Percentiles rank a stretch among this genome's conserved stretches.
These are phyloP conservation scores for Ogataea nakhonphanomensis DNA, from an alignment of 805 yeast species.

Conservation along the genomic window DNA sequence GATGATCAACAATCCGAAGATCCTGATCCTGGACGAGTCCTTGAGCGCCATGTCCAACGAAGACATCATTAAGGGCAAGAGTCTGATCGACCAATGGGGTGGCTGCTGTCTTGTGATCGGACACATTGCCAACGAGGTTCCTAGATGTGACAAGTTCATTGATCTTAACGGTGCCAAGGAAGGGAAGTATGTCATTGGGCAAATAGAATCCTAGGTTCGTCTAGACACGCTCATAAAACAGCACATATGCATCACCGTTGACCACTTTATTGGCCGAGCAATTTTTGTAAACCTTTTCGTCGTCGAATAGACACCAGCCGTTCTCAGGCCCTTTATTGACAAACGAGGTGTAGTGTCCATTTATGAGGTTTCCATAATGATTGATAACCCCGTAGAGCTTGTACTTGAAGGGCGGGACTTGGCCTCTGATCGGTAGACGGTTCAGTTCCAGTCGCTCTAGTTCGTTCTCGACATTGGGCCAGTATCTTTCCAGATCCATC, in stretches of 20 bases:
- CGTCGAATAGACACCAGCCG: conserved; percentile 85
- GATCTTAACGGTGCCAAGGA: conserved; percentile 33
- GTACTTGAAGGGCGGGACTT: conserved; percentile 75
- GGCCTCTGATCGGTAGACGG: conserved; percentile 63
- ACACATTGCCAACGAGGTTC: conserved; percentile 79
- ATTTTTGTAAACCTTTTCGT: conserved; percentile 57
- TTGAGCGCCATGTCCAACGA: conserved; percentile 82
- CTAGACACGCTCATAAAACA: conserved; percentile 60
- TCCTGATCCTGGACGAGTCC: conserved; percentile 87
- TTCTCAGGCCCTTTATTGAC: conserved; percentile 57
- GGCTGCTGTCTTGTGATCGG: conserved; percentile 80
- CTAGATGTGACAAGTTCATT: conserved; percentile 56
- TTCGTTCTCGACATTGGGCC: conserved; percentile 53
- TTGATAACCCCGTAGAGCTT: conserved; percentile 76
- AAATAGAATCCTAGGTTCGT: conserved; percentile 3
- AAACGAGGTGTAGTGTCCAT: conserved; percentile 87
- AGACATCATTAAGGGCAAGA: conserved; percentile 53
- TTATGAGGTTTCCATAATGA: conserved; percentile 76
- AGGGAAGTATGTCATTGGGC: conserved; percentile 32
- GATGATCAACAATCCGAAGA: conserved; percentile 68
- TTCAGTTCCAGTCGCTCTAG: conserved; percentile 44
- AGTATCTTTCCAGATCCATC: conserved; percentile 56
- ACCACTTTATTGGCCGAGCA: conserved; percentile 52
- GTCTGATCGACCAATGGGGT: conserved; percentile 48
- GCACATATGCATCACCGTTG: conserved; percentile 75